These are phyloP conservation scores for Uronychia binucleata DNA, from an alignment of 73 alveolate genomes.

Conservation along the genomic window DNA sequence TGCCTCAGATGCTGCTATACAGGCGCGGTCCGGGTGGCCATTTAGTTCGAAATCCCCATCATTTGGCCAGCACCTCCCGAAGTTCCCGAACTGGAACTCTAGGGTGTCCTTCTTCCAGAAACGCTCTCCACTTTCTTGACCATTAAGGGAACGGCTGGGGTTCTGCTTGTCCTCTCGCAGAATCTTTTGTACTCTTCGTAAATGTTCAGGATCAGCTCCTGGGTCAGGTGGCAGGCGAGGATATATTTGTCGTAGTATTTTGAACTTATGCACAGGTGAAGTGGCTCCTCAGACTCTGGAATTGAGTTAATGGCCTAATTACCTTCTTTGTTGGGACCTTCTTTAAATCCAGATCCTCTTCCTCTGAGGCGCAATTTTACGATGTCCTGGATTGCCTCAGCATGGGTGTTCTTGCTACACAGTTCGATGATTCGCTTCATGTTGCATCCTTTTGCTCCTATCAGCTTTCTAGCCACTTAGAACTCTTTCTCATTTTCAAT, in stretches of 20 bases:
- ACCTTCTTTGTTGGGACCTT: slow-evolving; percentile 96
- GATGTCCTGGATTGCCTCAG: slow-evolving; percentile 70
- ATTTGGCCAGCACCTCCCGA: too few species aligned
- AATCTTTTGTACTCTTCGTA: slow-evolving; percentile 87
- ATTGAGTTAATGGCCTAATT: too few species aligned
- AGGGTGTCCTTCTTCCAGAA: slow-evolving; percentile 47
- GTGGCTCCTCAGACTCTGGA: slow-evolving; percentile 96
- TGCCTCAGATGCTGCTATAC: too few species aligned
- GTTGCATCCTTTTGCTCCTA: slow-evolving; percentile 84
- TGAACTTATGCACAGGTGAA: slow-evolving; percentile 95
- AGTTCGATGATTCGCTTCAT: slow-evolving; percentile 94
- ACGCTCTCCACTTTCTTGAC: slow-evolving; percentile 84
- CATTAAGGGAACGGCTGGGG: slow-evolving; percentile 48
- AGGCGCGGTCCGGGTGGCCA: too few species aligned
- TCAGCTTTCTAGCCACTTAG: slow-evolving; percentile 95
- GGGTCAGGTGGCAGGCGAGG: slow-evolving; percentile 83
- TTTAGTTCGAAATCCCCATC: too few species aligned
- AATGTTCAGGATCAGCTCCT: slow-evolving; percentile 74
- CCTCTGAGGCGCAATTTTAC: slow-evolving; percentile 97
- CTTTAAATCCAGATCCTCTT: slow-evolving; percentile 98
- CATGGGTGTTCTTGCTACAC: slow-evolving; percentile 79
- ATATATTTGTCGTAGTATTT: slow-evolving; percentile 82
- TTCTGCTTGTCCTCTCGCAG: slow-evolving; percentile 78
- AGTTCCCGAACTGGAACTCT: background rate
- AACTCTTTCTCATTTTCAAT: slow-evolving; percentile 97